Evolutionary conservation across 169 alveolate genomes (phyloP), one percentile per base, ranked within the genome.

Genomic region (Plasmodium coatneyi): DNA sequence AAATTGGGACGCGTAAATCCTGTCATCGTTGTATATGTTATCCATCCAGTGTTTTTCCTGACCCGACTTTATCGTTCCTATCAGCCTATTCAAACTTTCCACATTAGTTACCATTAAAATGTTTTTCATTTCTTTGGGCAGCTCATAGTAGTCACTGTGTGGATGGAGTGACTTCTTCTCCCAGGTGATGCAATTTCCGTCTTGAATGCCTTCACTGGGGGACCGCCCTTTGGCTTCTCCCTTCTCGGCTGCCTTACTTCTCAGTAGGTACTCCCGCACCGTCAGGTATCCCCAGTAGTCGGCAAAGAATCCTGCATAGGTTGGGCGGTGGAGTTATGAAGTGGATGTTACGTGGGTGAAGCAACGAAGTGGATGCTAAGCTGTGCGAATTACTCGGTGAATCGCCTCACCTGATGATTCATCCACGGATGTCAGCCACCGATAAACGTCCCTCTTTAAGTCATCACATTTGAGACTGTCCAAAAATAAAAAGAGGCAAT

Each of bases 71-170:
- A 90, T 76, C 9, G 34, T 22, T 80, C 32, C 39, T 43, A 81
- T 22, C 92, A 90, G 66, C 30, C 34, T 72, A 30, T 90, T 71
- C 32, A 90, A 66, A 12, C 82, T 76, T 0, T 80, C 80, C 3
- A 80, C 16, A 70, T 72, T 39, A 12, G 54, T 80, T 80, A 90
- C 16, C 32, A 80, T 14, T 10, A 14, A 32, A 0, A 90, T 81
- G 36, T 90, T 80, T 90, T 80, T 90, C 60, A 90, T 32, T n/a
- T 90, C 71, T n/a, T 90, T 84, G 3, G 95, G 95, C 16, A 90
- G 56, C 25, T 7, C 34, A 71, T 80, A 90, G 83, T 80, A 81
- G 32, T 90, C 92, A 5, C 22, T 32, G 19, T 70, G 49, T 22
- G 22, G 14, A 10, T n/a, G 28, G 41, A 52, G 34, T 16, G 16